Percentiles rank a stretch among this genome's conserved stretches.
phyloP scores from a whole-genome alignment of 2,329 filamentous ascomycete genomes.

The Trichoderma harzianum region DNA sequence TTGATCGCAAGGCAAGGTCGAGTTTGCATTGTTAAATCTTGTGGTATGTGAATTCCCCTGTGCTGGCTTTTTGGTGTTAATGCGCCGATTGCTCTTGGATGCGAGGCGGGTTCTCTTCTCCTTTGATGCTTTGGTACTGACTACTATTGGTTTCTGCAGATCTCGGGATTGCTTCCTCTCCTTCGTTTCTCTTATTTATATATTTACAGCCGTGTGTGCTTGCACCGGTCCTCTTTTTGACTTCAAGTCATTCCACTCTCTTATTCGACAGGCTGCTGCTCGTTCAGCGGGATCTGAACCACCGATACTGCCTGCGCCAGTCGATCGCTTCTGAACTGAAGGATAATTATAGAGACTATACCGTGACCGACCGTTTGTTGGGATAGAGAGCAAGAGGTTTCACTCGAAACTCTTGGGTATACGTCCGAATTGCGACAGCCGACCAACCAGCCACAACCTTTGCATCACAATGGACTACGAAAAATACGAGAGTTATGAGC shows the following conservation, averaged over 20 bases:
- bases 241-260: neutral
- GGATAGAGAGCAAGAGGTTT: neutral
- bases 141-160: neutral
- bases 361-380: neutral
- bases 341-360: neutral
- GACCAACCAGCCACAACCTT: neutral
- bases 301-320: neutral
- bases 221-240: neutral
- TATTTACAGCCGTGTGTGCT: neutral
- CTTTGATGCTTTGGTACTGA: neutral
- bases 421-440: neutral
- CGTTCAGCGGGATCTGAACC: constrained; percentile 57
- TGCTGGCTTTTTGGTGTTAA: neutral
- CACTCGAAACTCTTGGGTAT: neutral
- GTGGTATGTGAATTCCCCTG: neutral
- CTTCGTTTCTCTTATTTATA: neutral
- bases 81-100: neutral
- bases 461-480: constrained; percentile 30
- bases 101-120: neutral
- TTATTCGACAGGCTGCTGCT: constrained; percentile 19
- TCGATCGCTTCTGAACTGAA: neutral
- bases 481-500: constrained; percentile 29
- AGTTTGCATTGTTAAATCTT: constrained; percentile 5
- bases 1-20: constrained; percentile 10
- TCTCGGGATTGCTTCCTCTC: neutral